Evolutionary conservation across 352 stramenopile species (phyloP).

Genomic region (Pythium utonaiense): DNA sequence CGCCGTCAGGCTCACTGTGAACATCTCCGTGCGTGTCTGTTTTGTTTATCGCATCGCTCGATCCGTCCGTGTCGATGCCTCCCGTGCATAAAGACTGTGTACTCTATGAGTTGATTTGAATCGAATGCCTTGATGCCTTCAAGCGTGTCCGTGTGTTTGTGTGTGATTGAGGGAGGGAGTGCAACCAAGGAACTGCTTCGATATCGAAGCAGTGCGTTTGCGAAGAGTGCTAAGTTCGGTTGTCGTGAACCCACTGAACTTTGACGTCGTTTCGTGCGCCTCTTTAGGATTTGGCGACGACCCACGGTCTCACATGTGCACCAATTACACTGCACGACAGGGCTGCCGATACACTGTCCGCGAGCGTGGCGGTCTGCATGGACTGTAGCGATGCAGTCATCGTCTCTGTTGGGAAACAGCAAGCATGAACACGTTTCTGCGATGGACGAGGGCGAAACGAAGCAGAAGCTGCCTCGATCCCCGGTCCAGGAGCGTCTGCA

Average conservation of each 20-base stretch:
- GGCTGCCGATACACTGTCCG: too few relatives aligned
- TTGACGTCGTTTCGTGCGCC: slow-evolving; percentile 25
- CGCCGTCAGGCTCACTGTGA: not conserved
- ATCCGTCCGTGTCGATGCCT: not conserved
- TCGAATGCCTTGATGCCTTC: not conserved
- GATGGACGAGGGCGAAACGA: not conserved
- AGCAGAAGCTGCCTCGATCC: slow-evolving; percentile 10
- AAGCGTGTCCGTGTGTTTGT: too few relatives aligned
- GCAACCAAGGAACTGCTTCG: too few relatives aligned
- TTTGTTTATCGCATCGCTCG: slow-evolving; percentile 1
- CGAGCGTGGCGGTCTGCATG: not conserved
- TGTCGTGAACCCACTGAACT: not conserved
- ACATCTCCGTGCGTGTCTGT: not conserved
- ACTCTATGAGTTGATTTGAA: not conserved
- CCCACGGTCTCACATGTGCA: not conserved
- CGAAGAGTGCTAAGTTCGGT: slow-evolving; percentile 7
- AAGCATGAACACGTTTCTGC: not conserved
- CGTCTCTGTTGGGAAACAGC: not conserved
- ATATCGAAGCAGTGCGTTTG: too few relatives aligned
- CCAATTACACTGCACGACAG: too few relatives aligned
- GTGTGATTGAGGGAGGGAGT: too few relatives aligned
- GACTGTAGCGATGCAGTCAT: not conserved
- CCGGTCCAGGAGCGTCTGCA: slow-evolving; percentile 44
- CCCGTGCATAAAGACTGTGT: not conserved
- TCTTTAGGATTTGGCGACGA: slow-evolving; percentile 7